Evolutionary conservation across 208 protist genomes (phyloP).

Genomic region (Trypanosoma vivax): DNA sequence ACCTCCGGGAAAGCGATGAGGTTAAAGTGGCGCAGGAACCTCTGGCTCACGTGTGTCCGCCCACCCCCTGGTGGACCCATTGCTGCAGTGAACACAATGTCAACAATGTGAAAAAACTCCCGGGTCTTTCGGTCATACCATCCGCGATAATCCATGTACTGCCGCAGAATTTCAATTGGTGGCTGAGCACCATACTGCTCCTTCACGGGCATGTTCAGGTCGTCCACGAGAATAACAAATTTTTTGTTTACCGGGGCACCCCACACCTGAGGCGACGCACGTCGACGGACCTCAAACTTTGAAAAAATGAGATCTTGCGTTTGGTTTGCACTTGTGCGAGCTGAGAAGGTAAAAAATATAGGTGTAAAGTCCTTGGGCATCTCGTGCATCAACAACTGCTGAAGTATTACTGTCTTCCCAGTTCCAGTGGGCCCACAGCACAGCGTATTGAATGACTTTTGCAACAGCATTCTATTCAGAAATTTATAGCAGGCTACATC

Average conservation of each 20-base stretch:
- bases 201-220: conserved; percentile 98
- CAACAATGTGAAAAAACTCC: conserved; percentile 94
- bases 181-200: conserved; percentile 98
- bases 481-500: conserved; percentile 96
- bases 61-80: conserved; percentile 97
- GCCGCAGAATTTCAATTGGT: conserved; percentile 97
- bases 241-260: conserved; percentile 96
- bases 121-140: conserved; percentile 95
- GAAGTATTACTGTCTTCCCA: conserved; percentile 95
- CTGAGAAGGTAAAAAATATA: conserved; percentile 97
- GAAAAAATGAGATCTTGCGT: conserved; percentile 97
- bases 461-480: conserved; percentile 89
- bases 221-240: conserved; percentile 97
- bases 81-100: conserved; percentile 90
- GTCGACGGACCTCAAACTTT: conserved; percentile 95
- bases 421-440: conserved; percentile 97
- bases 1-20: conserved; percentile 96
- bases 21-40: conserved; percentile 98
- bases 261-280: conserved; percentile 92
- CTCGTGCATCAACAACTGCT: conserved; percentile 91
- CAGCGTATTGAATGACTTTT: conserved; percentile 89
- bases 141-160: conserved; percentile 97
- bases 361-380: conserved; percentile 94
- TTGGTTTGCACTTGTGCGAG: conserved; percentile 95
- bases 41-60: conserved; percentile 92